phyloP scores from a whole-genome alignment of 805 yeast genomes.

The Kuraishia ogatae region DNA sequence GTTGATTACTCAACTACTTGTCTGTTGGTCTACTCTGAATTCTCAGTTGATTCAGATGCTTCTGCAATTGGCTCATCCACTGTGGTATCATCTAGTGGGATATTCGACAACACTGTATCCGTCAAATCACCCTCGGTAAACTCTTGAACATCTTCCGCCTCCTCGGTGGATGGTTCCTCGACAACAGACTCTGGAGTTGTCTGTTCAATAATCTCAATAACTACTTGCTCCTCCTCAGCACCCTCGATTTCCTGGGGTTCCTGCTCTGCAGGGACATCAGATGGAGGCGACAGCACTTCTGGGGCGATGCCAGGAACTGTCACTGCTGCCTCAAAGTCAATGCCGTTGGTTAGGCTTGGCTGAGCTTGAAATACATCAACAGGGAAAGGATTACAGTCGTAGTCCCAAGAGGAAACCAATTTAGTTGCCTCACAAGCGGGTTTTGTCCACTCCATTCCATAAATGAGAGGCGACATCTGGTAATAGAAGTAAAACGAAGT shows the following conservation, averaged over 20 bases:
- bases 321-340: background rate
- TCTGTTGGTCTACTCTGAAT: background rate
- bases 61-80: background rate
- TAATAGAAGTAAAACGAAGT: constrained; percentile 46
- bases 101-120: background rate
- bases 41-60: background rate
- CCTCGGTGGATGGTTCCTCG: constrained; percentile 1
- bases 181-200: constrained; percentile 5
- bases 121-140: no score
- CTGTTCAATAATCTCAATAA: constrained; percentile 8
- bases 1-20: background rate
- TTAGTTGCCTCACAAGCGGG: constrained; percentile 53
- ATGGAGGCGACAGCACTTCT: background rate
- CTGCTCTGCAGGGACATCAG: constrained; percentile 1
- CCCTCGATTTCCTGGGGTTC: constrained; percentile 3
- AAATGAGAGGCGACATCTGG: constrained; percentile 62
- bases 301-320: constrained; percentile 4
- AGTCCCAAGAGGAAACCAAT: constrained; percentile 74
- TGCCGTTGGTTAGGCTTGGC: background rate
- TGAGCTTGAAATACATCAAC: constrained; percentile 8
- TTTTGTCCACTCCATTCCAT: constrained; percentile 77
- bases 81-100: background rate
- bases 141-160: no score
- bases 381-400: constrained; percentile 59
- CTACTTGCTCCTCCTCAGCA: constrained; percentile 3